phyloP scores from a whole-genome alignment of 1,284 basidiomycete genomes.

The Bjerkandera adusta region DNA sequence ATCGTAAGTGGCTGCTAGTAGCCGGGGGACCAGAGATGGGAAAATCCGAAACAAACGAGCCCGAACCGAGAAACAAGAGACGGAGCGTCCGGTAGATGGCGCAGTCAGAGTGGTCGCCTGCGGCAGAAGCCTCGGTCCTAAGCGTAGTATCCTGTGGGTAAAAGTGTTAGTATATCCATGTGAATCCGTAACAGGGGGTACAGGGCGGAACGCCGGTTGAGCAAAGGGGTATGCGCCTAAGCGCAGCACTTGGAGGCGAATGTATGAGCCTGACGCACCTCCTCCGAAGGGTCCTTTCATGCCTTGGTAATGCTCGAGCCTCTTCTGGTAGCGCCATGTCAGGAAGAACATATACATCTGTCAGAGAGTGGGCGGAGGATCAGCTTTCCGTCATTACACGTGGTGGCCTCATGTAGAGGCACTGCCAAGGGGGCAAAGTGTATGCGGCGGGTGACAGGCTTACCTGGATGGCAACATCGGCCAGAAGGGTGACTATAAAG shows the following conservation, averaged over 20 bases:
- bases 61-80: constrained; percentile 5
- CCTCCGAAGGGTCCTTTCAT: constrained; percentile 64
- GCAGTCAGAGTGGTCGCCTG: constrained; percentile 2
- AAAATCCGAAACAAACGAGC: constrained; percentile 14
- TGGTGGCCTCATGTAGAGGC: neutral
- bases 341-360: constrained; percentile 75
- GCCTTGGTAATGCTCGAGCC: constrained; percentile 60
- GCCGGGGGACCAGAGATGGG: constrained; percentile 7
- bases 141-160: constrained; percentile 30
- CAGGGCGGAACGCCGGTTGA: constrained; percentile 1
- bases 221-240: constrained; percentile 1
- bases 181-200: constrained; percentile 9
- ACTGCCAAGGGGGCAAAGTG: neutral
- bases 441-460: constrained; percentile 23
- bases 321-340: constrained; percentile 68
- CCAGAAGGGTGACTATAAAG: constrained; percentile 64
- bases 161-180: constrained; percentile 18
- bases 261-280: constrained; percentile 40
- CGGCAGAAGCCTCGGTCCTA: constrained; percentile 5
- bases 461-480: constrained; percentile 72
- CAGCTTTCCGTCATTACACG: constrained; percentile 12
- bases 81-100: neutral
- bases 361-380: constrained; percentile 16
- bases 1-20: constrained; percentile 19
- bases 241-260: constrained; percentile 4